Base-by-base conservation (phyloP, 306 rosid genomes). In the Castanea mollissima region DNA sequence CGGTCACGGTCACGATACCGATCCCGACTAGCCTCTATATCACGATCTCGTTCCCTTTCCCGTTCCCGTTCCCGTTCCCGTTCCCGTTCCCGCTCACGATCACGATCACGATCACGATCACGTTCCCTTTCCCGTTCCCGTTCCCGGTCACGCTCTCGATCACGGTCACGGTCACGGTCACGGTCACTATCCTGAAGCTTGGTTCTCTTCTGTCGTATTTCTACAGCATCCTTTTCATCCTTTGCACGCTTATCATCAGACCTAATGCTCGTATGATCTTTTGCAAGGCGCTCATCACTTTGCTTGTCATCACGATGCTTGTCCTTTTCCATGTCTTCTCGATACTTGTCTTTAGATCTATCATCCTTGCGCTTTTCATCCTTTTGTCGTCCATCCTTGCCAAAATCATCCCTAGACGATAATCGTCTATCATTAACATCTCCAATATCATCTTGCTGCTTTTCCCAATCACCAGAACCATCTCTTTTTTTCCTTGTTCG, bases 321-420 rank as follows among this genome's bases (percentile, higher is more conserved):
- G 79, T 92, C 99, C 85, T 83, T 88, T 49, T 90, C 96, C 71
- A 80, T 64, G 70, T 90, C 97, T 76, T 93, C 98, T 79, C 90
- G 83, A 75, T 85, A 79, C 79, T 89, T 96, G 85, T 91, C 98
- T 81, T 81, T 87, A 68, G 87, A 83, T 83, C 88, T 91, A 38
- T 96, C 99, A 81, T 96, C 98, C 83, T 83, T 96, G 76, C 88
- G 94, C 80, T 87, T 96, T 82, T 96, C 99, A 84, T 90, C 93
- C 87, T 88, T 96, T 73, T 84, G 89, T 78, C 85, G 89, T 68
- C 82, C 94, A 77, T 93, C 98, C 86, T 86, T 90, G 52, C 84
- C 76, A 85, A 44, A 46, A 75, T 90, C 97, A 86, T 91, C 94
- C 86, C 84, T 89, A 65, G 92, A 86, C 52, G 88, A 90, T 74